phyloP scores from a whole-genome alignment of 1,284 basidiomycete genomes.

The Trichosporon sp. region DNA sequence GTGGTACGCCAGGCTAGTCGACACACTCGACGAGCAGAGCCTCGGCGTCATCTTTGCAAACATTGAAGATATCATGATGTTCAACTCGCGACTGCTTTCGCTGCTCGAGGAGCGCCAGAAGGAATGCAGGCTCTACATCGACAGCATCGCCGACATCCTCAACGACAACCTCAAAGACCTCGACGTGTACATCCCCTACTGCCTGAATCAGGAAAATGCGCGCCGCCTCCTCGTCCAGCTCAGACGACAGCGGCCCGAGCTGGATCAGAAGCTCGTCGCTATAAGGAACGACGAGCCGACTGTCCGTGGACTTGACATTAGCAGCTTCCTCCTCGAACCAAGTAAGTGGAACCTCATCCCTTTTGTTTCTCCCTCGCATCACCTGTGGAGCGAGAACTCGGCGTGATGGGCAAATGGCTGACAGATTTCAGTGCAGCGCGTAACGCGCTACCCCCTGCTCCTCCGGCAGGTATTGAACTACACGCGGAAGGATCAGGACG shows the following conservation, averaged over 20 bases:
- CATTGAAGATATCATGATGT: conserved; percentile 80
- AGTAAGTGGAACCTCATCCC: too few species aligned
- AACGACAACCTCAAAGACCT: conserved; percentile 67
- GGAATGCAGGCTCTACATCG: conserved; percentile 80
- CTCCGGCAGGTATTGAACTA: conserved; percentile 76
- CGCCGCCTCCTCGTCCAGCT: conserved; percentile 71
- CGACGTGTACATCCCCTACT: conserved; percentile 79
- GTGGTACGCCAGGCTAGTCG: conserved; percentile 75
- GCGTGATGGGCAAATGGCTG: too few species aligned
- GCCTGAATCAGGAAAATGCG: conserved; percentile 78
- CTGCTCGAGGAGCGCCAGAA: conserved; percentile 85
- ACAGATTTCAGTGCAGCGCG: conserved; percentile 71
- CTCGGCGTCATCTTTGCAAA: conserved; percentile 84
- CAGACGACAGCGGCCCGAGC: conserved; percentile 60
- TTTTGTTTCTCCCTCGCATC: too few species aligned
- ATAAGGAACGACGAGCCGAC: conserved; percentile 56
- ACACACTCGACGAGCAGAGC: conserved; percentile 69
- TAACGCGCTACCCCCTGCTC: conserved; percentile 84
- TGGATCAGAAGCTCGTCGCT: conserved; percentile 50
- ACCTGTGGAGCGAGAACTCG: too few species aligned
- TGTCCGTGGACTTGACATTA: conserved; percentile 77
- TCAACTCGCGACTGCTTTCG: conserved; percentile 80
- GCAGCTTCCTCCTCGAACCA: conserved; percentile 82
- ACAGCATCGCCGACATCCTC: conserved; percentile 79
- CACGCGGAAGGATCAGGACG: conserved; percentile 59